Percentiles rank a stretch among this genome's conserved stretches.
Conservation (phyloP, 345 rosid species). For the Heritiera fomes region DNA sequence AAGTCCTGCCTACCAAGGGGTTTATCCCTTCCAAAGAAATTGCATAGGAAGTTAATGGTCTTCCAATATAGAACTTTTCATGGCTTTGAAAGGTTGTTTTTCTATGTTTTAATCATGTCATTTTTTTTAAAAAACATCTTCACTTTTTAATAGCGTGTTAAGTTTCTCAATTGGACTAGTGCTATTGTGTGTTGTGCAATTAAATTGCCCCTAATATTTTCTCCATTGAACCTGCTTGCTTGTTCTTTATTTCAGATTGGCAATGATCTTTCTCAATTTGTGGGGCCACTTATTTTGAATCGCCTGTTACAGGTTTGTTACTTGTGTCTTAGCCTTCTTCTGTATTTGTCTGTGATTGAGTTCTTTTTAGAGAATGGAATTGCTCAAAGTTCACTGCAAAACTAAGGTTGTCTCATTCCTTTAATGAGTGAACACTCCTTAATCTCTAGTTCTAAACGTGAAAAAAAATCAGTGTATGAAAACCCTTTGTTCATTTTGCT, state of each 20-base stretch:
- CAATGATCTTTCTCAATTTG: constrained; percentile 92
- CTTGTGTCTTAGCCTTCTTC: constrained; percentile 18
- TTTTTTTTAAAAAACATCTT: background rate
- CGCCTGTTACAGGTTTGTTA: constrained; percentile 74
- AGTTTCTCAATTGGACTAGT: background rate
- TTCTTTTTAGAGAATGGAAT: background rate
- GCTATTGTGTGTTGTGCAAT: constrained; percentile 4
- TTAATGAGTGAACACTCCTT: constrained; percentile 1
- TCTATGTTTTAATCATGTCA: background rate
- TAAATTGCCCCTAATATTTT: constrained; percentile 18
- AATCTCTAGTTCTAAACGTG: background rate
- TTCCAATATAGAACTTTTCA: background rate
- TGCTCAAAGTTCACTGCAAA: background rate
- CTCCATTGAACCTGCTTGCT: constrained; percentile 23
- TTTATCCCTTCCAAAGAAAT: background rate
- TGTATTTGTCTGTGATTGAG: background rate
- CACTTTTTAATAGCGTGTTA: background rate
- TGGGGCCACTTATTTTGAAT: constrained; percentile 88
- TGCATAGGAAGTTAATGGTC: background rate
- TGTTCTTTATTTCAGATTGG: constrained; percentile 54
- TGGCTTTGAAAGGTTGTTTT: background rate
- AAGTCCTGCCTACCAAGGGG: background rate
- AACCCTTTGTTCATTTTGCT: background rate
- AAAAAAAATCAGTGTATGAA: background rate
- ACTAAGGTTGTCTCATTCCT: background rate